phyloP scores from a whole-genome alignment of 768 basidiomycete species.

The Suillus spraguei region DNA sequence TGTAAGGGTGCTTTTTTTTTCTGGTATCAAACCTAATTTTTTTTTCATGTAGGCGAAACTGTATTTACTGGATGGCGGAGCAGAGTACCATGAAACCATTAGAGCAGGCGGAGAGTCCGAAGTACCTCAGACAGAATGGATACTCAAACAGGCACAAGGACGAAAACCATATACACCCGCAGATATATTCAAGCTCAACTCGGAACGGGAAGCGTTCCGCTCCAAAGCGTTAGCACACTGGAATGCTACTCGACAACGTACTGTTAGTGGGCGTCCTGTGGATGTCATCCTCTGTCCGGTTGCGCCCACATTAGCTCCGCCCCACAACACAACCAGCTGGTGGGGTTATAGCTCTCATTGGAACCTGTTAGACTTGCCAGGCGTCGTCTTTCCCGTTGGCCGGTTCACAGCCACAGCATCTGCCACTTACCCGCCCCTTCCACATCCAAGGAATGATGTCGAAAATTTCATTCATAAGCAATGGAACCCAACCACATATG shows the following conservation, averaged over 20 bases:
- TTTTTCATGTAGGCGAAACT: conserved; percentile 37
- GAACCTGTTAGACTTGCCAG: conserved; percentile 54
- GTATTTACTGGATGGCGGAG: conserved; percentile 53
- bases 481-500: conserved; percentile 45
- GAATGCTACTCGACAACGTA: conserved; percentile 41
- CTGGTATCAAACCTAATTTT: conserved; percentile 11
- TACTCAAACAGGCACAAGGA: conserved; percentile 42
- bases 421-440: conserved; percentile 12
- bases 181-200: conserved; percentile 48
- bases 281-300: conserved; percentile 51
- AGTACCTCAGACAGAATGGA: conserved; percentile 48
- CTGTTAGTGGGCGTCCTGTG: conserved; percentile 45
- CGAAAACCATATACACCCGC: conserved; percentile 39
- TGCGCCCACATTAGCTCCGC: conserved; percentile 49
- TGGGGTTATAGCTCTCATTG: conserved; percentile 55
- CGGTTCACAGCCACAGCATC: conserved; percentile 32
- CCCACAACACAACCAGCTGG: conserved; percentile 50
- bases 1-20: conserved; percentile 35
- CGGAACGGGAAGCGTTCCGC: conserved; percentile 45
- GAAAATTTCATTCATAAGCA: conserved; percentile 40
- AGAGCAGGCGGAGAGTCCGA: conserved; percentile 34
- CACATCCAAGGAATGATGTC: conserved; percentile 35
- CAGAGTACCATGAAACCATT: conserved; percentile 45
- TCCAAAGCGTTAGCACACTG: conserved; percentile 43
- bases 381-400: conserved; percentile 49